phyloP scores from a whole-genome alignment of 495 filamentous ascomycete genomes.

The Penicillium coffeae region DNA sequence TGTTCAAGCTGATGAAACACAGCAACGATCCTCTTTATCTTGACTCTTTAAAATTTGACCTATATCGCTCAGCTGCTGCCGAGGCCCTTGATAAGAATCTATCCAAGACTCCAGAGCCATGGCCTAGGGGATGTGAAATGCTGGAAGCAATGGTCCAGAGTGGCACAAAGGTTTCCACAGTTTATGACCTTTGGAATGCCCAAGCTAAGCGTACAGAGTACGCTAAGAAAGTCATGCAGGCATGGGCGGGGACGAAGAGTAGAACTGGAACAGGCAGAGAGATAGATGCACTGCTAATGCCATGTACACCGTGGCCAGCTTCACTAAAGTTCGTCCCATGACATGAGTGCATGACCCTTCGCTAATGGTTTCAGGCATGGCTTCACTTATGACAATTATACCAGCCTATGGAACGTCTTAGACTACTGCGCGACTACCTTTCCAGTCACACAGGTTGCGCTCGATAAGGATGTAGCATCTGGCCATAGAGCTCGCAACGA shows the following conservation, averaged over 20 bases:
- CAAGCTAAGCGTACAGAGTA: conserved; percentile 5
- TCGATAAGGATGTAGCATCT: neutral
- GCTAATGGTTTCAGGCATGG: neutral
- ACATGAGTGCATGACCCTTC: neutral
- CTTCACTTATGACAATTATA: conserved; percentile 5
- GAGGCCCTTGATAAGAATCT: neutral
- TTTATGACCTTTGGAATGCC: neutral
- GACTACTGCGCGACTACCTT: conserved; percentile 3
- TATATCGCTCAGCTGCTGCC: neutral
- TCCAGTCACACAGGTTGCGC: neutral
- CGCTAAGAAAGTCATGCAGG: neutral
- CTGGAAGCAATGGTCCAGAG: neutral
- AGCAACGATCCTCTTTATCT: neutral
- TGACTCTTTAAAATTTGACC: neutral
- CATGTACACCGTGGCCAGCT: conserved; percentile 3
- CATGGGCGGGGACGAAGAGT: neutral
- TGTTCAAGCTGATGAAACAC: neutral
- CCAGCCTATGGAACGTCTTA: conserved; percentile 2
- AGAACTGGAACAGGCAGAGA: conserved; percentile 1
- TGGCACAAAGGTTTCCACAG: neutral
- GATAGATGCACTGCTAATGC: conserved; percentile 4
- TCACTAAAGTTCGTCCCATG: neutral
- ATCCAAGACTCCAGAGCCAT: neutral
- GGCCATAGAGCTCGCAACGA: neutral
- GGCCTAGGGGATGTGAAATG: neutral